Base-by-base conservation (phyloP, 2,329 filamentous ascomycete species). In the Pyrenophora teres region DNA sequence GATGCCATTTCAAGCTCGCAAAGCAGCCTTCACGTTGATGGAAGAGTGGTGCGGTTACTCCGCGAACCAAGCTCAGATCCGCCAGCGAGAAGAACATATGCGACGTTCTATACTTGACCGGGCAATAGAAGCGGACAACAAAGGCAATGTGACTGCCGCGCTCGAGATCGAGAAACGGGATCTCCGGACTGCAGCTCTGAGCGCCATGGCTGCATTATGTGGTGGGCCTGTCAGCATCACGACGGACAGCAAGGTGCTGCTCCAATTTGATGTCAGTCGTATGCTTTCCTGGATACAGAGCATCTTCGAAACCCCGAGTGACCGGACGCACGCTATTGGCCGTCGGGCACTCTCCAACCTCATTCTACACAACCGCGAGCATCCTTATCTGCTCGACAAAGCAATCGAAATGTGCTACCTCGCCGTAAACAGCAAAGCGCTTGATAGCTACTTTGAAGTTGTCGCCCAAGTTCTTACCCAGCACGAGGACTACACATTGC, bases 11-110 rank as follows among this genome's bases (percentile, higher is more conserved):
- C 94, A 99, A 71, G 90, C 92, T 10, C 83, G 95, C 35, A 96
- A 97, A 70, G 97, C 94, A 4, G 89, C 93, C 0, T 99, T 99
- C 69, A 87, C 92, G 0, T 78, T 99, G 40, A 97, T 99, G 92
- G 94, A 99, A 74, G 93, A 97, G 60, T 99, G 95, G 95, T 99
- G 94, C 70, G 94, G 94, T 2, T 97, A 95, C 71, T 96, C 92
- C 6, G 91, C 92, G 0, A 96, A 97, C 59, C 91, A 95, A 69
- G 81, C 78, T 12, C 89, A 95, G 59, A 89, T 96, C 35, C 84
- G 87, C 4, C 86, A 87, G 51, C 83, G 91, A 55, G 92, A 97
- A 73, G 89, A 96, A 56, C 88, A 84, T 31, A 95, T 97, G 87
- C 83, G 90, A 37, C 89, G 92, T 62, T 90, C 89, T 2, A 81